These are phyloP conservation scores for Aspergillus incahuasiensis DNA, from an alignment of 495 filamentous ascomycete genomes.

Conservation along the genomic window DNA sequence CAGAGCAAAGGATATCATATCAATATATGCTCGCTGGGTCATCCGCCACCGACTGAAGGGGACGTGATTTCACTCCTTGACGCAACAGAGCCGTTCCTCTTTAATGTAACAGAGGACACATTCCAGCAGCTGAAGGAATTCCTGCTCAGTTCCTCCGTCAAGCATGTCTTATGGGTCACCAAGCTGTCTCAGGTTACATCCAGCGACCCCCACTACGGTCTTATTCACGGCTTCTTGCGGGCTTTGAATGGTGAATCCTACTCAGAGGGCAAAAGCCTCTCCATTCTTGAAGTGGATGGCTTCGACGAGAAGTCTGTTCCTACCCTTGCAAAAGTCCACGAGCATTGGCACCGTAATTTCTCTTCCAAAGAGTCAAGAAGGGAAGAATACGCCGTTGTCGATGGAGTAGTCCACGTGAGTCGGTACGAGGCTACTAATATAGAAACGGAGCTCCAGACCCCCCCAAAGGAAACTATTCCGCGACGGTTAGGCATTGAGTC, in stretches of 20 bases:
- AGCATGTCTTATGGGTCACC: neutral
- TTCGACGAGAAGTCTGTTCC: constrained; percentile 18
- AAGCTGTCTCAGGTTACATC: neutral
- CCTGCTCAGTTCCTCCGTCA: constrained; percentile 24
- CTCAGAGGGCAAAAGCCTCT: neutral
- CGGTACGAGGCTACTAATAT: constrained; percentile 20
- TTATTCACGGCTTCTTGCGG: neutral
- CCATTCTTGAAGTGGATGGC: neutral
- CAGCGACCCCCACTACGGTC: neutral
- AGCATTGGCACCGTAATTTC: constrained; percentile 3
- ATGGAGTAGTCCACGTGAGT: constrained; percentile 21
- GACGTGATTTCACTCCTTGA: constrained; percentile 33
- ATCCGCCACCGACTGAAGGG: neutral
- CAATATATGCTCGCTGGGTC: neutral
- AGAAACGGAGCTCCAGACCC: constrained; percentile 3
- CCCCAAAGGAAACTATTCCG: neutral
- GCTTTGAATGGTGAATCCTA: neutral
- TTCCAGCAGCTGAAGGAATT: constrained; percentile 21
- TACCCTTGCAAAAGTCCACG: neutral
- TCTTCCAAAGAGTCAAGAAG: constrained; percentile 16
- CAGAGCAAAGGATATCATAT: neutral
- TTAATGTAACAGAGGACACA: constrained; percentile 16
- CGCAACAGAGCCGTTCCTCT: constrained; percentile 28
- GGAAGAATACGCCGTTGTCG: constrained; percentile 18
- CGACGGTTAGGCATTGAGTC: constrained; percentile 6